phyloP scores from a whole-genome alignment of 305 asterid species.

The Ajuga reptans region DNA sequence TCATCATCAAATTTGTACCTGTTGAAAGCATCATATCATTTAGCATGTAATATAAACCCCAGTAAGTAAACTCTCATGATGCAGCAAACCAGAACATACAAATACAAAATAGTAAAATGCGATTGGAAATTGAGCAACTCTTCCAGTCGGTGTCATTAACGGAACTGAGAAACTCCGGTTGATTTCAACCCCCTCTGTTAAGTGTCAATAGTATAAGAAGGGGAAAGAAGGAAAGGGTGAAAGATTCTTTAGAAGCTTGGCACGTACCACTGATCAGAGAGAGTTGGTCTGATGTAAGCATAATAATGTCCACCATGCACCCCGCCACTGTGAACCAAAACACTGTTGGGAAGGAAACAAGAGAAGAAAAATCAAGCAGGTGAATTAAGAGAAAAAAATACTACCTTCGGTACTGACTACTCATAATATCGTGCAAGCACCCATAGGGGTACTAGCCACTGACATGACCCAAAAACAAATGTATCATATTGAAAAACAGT shows the following conservation, averaged over 20 bases:
- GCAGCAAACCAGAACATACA: background rate
- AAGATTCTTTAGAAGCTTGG: background rate
- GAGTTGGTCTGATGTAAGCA: slow-evolving; percentile 92
- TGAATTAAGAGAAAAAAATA: background rate
- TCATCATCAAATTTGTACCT: slow-evolving; percentile 98
- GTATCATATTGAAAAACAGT: slow-evolving; percentile 13
- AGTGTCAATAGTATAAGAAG: background rate
- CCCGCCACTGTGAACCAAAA: slow-evolving; percentile 93
- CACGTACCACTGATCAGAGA: slow-evolving; percentile 77
- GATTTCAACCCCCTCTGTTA: background rate
- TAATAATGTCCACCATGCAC: slow-evolving; percentile 96
- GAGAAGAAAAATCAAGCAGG: slow-evolving; percentile 9
- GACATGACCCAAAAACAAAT: background rate
- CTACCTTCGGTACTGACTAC: background rate
- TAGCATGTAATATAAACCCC: background rate
- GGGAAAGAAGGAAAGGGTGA: background rate
- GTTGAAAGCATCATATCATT: background rate
- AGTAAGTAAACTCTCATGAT: slow-evolving; percentile 11
- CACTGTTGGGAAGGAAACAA: slow-evolving; percentile 44
- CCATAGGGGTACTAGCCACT: background rate
- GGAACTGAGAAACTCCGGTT: slow-evolving; percentile 2
- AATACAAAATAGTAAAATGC: background rate
- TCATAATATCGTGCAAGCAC: background rate
- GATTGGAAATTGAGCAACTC: background rate
- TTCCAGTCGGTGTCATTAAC: slow-evolving; percentile 1